Evolutionary conservation across 345 rosid genomes (phyloP).

Genomic region (Corchorus capsularis): DNA sequence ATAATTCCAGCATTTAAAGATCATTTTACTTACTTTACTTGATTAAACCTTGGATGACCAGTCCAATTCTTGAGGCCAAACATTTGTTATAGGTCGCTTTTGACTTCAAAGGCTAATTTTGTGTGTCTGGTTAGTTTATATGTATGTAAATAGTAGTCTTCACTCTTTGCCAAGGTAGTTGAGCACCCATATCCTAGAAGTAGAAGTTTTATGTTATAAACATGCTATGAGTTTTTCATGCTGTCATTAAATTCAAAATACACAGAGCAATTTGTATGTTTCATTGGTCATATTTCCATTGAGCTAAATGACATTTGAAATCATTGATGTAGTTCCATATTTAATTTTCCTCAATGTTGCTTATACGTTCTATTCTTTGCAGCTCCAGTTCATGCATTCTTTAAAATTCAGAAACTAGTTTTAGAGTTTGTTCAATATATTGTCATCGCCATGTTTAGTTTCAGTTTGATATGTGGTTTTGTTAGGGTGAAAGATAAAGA

Average conservation of each 20-base stretch:
- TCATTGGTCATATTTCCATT: too few relatives aligned
- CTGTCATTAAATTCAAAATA: background rate
- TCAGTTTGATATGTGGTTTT: too few relatives aligned
- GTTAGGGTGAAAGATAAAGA: too few relatives aligned
- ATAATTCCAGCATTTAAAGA: background rate
- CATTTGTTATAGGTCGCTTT: background rate
- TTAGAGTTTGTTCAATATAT: too few relatives aligned
- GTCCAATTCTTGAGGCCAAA: background rate
- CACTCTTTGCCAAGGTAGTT: background rate
- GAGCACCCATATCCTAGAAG: background rate
- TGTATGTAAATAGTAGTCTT: background rate
- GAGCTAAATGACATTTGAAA: too few relatives aligned
- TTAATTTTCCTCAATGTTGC: too few relatives aligned
- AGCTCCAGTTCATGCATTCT: too few relatives aligned
- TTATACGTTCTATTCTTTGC: too few relatives aligned
- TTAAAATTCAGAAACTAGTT: too few relatives aligned
- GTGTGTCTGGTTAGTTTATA: background rate
- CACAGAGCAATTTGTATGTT: background rate
- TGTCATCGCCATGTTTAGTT: too few relatives aligned
- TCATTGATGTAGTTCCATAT: too few relatives aligned
- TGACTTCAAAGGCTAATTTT: background rate
- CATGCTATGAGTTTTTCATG: background rate
- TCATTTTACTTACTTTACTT: too few relatives aligned
- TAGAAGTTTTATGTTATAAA: constrained; percentile 3
- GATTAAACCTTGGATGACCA: background rate